phyloP scores from a whole-genome alignment of 2,329 filamentous ascomycete genomes.

The Capronia epimyces region DNA sequence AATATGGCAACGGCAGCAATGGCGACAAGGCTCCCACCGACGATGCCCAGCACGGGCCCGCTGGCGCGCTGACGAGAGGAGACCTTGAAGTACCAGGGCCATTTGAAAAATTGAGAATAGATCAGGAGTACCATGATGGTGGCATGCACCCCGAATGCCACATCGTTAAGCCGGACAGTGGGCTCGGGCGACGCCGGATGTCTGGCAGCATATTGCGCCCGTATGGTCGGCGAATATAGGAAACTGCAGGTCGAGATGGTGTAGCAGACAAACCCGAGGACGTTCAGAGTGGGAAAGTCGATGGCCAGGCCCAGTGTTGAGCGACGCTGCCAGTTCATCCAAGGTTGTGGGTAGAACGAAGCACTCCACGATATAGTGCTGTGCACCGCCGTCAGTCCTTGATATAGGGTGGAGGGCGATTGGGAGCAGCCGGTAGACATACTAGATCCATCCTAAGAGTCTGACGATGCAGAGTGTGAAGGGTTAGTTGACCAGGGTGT shows the following conservation, averaged over 20 bases:
- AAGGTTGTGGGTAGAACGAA: slow-evolving; percentile 87
- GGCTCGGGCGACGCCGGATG: slow-evolving; percentile 68
- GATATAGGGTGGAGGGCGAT: neutral
- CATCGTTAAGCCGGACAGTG: slow-evolving; percentile 83
- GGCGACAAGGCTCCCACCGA: slow-evolving; percentile 58
- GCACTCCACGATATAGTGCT: slow-evolving; percentile 66
- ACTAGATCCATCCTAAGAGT: slow-evolving; percentile 70
- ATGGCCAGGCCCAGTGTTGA: slow-evolving; percentile 79
- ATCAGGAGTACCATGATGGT: slow-evolving; percentile 64
- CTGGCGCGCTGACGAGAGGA: slow-evolving; percentile 51
- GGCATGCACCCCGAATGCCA: slow-evolving; percentile 80
- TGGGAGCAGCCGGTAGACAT: slow-evolving; percentile 26
- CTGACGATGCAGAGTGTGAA: slow-evolving; percentile 30
- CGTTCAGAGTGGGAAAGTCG: slow-evolving; percentile 73
- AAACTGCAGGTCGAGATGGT: slow-evolving; percentile 68
- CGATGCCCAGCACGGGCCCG: slow-evolving; percentile 62
- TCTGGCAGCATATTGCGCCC: slow-evolving; percentile 74
- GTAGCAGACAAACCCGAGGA: slow-evolving; percentile 62
- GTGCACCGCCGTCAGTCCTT: neutral
- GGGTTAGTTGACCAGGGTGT: no score
- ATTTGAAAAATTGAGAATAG: slow-evolving; percentile 69
- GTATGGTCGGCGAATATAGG: slow-evolving; percentile 71
- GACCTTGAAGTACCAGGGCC: slow-evolving; percentile 69
- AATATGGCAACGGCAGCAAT: slow-evolving; percentile 37
- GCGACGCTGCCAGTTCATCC: slow-evolving; percentile 70